These are phyloP conservation scores for Candida stauntonica DNA, from an alignment of 805 yeast genomes.

Conservation along the genomic window DNA sequence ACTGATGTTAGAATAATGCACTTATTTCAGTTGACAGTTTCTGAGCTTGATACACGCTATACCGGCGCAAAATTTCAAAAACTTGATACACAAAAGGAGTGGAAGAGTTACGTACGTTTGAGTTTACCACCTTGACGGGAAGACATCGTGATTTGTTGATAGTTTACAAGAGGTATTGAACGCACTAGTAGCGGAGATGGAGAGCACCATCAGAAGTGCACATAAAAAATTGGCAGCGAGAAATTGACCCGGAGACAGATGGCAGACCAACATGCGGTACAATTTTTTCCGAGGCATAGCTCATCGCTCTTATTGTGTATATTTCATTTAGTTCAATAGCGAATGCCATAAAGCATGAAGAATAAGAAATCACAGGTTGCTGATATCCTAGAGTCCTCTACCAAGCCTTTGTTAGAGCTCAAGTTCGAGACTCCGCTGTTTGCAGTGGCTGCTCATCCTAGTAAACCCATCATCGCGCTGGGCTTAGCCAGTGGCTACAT, in stretches of 20 bases:
- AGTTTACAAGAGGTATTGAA: neutral
- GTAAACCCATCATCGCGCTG: conserved; percentile 52
- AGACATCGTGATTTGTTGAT: conserved; percentile 52
- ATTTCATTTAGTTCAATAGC: too few relatives aligned
- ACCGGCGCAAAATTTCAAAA: too few relatives aligned
- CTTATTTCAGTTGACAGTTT: too few relatives aligned
- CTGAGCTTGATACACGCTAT: too few relatives aligned
- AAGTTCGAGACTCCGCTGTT: conserved; percentile 62
- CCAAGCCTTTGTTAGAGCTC: conserved; percentile 33
- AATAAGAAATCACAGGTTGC: conserved; percentile 15
- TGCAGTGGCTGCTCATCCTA: conserved; percentile 74
- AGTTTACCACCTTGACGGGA: conserved; percentile 98
- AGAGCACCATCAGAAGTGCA: too few relatives aligned
- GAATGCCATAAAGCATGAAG: conserved; percentile 16
- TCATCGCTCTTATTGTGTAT: neutral
- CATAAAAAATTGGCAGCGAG: conserved; percentile 1
- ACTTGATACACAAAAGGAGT: too few relatives aligned
- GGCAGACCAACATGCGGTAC: too few relatives aligned
- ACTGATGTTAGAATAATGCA: neutral
- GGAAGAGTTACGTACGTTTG: conserved; percentile 79
- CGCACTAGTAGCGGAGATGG: too few relatives aligned
- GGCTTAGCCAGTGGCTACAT: conserved; percentile 86
- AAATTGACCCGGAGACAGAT: too few relatives aligned
- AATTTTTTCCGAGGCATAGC: too few relatives aligned
- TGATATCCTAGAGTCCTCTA: conserved; percentile 19